A percentile compares a stretch with the other conserved stretches of the same genome.
Evolutionary conservation across 352 stramenopile species (phyloP).

Genomic region (Pythium myriotylum): DNA sequence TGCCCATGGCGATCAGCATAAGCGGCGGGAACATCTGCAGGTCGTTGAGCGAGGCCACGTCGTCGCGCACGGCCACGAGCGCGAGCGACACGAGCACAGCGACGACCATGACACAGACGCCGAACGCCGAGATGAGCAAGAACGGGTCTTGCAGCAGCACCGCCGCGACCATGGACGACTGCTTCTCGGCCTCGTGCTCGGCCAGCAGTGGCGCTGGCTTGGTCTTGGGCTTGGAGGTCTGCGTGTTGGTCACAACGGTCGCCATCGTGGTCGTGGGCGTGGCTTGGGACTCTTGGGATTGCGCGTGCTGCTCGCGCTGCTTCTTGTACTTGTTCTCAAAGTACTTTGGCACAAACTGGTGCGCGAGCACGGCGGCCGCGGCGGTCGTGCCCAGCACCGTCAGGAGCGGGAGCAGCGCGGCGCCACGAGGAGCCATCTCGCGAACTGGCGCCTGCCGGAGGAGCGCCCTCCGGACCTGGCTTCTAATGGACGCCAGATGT

Average conservation of each 20-base stretch:
- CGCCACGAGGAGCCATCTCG: slow-evolving; percentile 31
- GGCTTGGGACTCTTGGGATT: neutral
- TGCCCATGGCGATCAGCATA: slow-evolving; percentile 58
- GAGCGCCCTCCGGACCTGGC: neutral
- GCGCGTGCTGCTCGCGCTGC: neutral
- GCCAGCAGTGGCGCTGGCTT: neutral
- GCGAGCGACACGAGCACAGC: slow-evolving; percentile 54
- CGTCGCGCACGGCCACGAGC: slow-evolving; percentile 47
- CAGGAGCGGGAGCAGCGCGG: slow-evolving; percentile 38
- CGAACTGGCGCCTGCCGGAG: slow-evolving; percentile 9
- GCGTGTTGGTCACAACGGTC: neutral
- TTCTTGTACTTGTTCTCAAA: slow-evolving; percentile 31
- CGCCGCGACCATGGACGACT: slow-evolving; percentile 36
- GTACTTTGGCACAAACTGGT: slow-evolving; percentile 28
- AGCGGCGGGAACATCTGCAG: slow-evolving; percentile 70
- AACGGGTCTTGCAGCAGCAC: slow-evolving; percentile 56
- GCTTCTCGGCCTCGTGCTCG: neutral
- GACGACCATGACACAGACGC: slow-evolving; percentile 57
- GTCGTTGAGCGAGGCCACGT: slow-evolving; percentile 50
- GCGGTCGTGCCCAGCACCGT: slow-evolving; percentile 39
- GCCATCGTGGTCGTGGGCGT: slow-evolving; percentile 3
- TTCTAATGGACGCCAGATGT: slow-evolving; percentile 3
- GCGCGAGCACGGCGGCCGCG: slow-evolving; percentile 32
- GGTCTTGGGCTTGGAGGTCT: neutral
- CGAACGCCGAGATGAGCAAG: slow-evolving; percentile 50